These are phyloP conservation scores for Elaeagnus macrophylla DNA, from an alignment of 306 rosid genomes.

Conservation along the genomic window DNA sequence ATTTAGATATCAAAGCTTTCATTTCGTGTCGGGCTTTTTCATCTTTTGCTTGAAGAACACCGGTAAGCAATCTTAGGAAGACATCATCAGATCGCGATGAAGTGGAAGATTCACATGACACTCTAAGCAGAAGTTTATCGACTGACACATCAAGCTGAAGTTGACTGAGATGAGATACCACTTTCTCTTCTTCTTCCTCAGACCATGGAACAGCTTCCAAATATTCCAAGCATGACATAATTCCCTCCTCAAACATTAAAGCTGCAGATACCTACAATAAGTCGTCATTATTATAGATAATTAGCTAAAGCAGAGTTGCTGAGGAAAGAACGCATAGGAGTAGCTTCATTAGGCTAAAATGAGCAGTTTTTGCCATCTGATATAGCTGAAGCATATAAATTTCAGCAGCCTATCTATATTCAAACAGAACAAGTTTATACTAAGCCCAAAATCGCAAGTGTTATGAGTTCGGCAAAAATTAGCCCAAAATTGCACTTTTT, in stretches of 20 bases:
- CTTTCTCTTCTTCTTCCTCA: conserved; percentile 63
- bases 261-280: conserved; percentile 64
- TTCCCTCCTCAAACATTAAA: conserved; percentile 72
- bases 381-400: too few species aligned
- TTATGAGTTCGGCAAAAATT: too few species aligned
- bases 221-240: conserved; percentile 59
- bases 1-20: conserved; percentile 54
- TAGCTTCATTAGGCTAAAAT: background rate
- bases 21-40: conserved; percentile 82
- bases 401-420: too few species aligned
- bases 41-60: conserved; percentile 82
- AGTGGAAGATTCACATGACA: conserved; percentile 52
- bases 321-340: background rate
- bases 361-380: background rate
- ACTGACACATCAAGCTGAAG: conserved; percentile 50
- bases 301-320: background rate
- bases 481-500: too few species aligned
- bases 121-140: conserved; percentile 48
- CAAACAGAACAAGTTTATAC: too few species aligned
- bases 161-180: conserved; percentile 44
- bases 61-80: conserved; percentile 37
- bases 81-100: conserved; percentile 45
- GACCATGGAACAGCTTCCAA: conserved; percentile 90
- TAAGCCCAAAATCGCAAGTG: too few species aligned
- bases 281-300: background rate